Base-by-base conservation (phyloP, 163 green algal genomes). In the Chlamydomonas reinhardtii region DNA sequence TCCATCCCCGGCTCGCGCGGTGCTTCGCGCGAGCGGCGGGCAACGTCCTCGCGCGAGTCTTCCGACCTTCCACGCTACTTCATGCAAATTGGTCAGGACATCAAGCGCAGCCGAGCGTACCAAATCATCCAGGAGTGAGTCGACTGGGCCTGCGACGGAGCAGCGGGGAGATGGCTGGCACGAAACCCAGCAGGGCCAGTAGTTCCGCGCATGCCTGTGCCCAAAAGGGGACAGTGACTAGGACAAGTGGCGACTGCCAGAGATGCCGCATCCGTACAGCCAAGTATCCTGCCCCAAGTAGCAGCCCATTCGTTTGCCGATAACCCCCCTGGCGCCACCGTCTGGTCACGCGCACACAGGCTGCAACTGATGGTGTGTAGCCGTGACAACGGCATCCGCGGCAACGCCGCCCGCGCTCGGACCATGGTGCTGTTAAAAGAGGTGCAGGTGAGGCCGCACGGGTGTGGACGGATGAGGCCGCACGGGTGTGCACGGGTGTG, bases 321-420 rank as follows among this genome's bases (percentile, higher is more conserved):
- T n/a, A n/a, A n/a, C n/a, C n/a, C n/a, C n/a, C n/a, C n/a, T n/a
- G n/a, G n/a, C n/a, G n/a, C n/a, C n/a, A n/a, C n/a, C n/a, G n/a
- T n/a, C n/a, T n/a, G n/a, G n/a, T n/a, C 61, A 48, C 31, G 24
- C 43, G 15, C n/a, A n/a, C 25, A 34, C 79, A 85, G 79, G 79
- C 68, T 85, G 27, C 80, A 86, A 70, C n/a, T 86, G 24, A 86
- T 86, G 80, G 80, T 79, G 9, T 79, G 80, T 56, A 86, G n/a
- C 56, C 76, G 76, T 17, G 80, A 86, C 32, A 37, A n/a, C 15
- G 80, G 80, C 56, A 73, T 86, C 24, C 69, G 54, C 12, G 70
- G 80, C 54, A 86, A 86, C 37, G 56, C 34, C 14, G 48, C 54
- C 3, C 80, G 80, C 14, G 80, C 80, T 4, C 69, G 80, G 1